Conservation (phyloP, 2,329 filamentous ascomycete genomes). For the Diplocarpon mali region DNA sequence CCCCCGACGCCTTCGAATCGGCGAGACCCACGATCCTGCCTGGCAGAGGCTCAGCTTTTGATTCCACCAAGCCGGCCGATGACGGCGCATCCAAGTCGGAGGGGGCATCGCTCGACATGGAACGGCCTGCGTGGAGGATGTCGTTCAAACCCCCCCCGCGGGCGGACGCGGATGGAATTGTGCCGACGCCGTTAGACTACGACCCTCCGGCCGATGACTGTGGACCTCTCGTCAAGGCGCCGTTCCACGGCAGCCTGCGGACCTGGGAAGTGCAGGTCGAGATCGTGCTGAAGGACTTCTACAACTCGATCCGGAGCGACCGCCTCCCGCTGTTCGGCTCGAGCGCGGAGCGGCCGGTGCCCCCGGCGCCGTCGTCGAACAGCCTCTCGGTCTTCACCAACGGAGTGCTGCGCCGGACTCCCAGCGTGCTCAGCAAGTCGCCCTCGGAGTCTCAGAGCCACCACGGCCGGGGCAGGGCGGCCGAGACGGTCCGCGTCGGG, state of each 20-base stretch:
- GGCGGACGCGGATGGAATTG: constrained; percentile 19
- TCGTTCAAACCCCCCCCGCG: constrained; percentile 25
- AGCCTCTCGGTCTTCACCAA: constrained; percentile 58
- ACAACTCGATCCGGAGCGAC: constrained; percentile 76
- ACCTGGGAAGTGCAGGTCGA: constrained; percentile 88
- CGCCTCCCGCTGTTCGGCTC: constrained; percentile 78
- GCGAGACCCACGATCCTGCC: constrained; percentile 41
- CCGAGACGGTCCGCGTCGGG: constrained; percentile 31
- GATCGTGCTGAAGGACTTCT: constrained; percentile 83
- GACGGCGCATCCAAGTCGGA: constrained; percentile 15
- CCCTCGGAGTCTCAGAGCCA: constrained; percentile 71
- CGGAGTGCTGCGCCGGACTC: constrained; percentile 69
- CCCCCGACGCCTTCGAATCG: constrained; percentile 51
- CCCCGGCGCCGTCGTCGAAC: constrained; percentile 37
- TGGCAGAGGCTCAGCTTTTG: constrained; percentile 21
- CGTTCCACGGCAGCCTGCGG: constrained; percentile 63
- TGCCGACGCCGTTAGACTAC: constrained; percentile 27
- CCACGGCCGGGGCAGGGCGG: constrained; percentile 61
- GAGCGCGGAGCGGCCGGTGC: constrained; percentile 34
- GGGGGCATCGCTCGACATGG: constrained; percentile 25
- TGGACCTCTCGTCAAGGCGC: constrained; percentile 66
- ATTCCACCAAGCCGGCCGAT: constrained; percentile 7
- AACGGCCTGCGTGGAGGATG: constrained; percentile 25
- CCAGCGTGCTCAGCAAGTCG: constrained; percentile 85
- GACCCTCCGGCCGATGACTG: constrained; percentile 40